Evolutionary conservation across 1,284 basidiomycete species (phyloP), one percentile per base, ranked within the genome.

Genomic region (Microbotryum intermedium): DNA sequence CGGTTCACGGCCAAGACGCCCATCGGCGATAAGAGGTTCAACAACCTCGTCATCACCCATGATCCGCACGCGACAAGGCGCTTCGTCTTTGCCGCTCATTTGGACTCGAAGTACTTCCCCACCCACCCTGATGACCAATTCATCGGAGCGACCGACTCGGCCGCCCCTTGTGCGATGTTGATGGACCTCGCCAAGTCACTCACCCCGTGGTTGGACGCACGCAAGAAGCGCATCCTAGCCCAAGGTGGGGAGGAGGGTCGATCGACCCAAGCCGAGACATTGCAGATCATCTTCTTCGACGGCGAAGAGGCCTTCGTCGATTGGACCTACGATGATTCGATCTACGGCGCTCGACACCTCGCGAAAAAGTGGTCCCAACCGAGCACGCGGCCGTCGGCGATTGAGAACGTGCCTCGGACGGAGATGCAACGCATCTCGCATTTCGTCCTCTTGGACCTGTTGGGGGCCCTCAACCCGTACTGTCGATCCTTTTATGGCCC

Each of bases 211-310:
- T 76, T 97, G 13, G 79, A 85, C 39, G 77, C 79, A 23, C 80
- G 86, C n/a, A 76, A 79, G 54, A 75, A 79, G 57, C 79, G 83
- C 23, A 64, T 87, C 2, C 25, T 25, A 23, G 23, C 23, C 10
- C 78, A 83, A 16, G 77, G 81, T 6, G 72, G 71, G 13, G 61
- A 58, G 45, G 50, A 67, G 8, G 83, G 79, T 0, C 70, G 77
- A 50, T 82, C 83, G 9, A 29, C 11, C 6, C 71, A 74, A 58
- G 86, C 86, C 23, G 86, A 92, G 61, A 94, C 94, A 1, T 75
- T 99, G 18, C 92, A 97, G 73, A 78, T 98, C n/a, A 79, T 98
- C 23, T 95, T 98, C 72, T 93, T 99, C 65, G 97, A 99, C 71
- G 95, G 95, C 4, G 95, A 99, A 74, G 95, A 99, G 75, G 95